Base-by-base conservation (phyloP, 2,329 filamentous ascomycete genomes). In the Beauveria brongniartii region DNA sequence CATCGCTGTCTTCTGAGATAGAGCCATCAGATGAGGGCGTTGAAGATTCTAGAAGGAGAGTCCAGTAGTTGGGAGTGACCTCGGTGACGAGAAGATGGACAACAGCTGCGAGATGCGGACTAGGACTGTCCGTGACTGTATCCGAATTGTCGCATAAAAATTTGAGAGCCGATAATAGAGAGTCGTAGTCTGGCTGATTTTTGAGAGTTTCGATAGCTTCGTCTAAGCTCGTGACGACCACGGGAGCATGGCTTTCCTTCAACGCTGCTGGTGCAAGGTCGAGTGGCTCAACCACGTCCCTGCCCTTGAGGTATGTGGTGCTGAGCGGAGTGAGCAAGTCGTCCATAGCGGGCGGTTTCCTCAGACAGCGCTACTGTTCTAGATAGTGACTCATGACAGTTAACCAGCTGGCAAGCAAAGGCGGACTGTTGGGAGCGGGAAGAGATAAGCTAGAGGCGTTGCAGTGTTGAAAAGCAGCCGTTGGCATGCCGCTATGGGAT, bases 41-140 rank as follows among this genome's bases (percentile, higher is more conserved):
- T 30, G 70, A 34, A n/a, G 74, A 75, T 61, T 82, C 80, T 43
- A 78, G 74, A 18, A 93, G 69, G 9, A 84, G 68, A 3, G 78
- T 70, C 93, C 94, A 97, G 73, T 93, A 96, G 69, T 92, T 90
- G 1, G 90, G 89, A 8, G 91, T 77, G 28, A 89, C 92, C 37
- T 86, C 83, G 18, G 82, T 86, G 62, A 95, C 85, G 41, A 99
- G 75, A 3, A 84, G 76, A 69, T 92, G 87, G 57, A 93, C 78
- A 37, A 97, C 83, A 67, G 92, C 89, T 22, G 91, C 86, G 61
- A 86, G 83, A 63, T 84, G 76, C 1, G 92, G 86, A 37, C 82
- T 82, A 3, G 91, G 87, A 10, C 22, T 52, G 59, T 40, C 47
- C 1, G 40, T 41, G 26, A 52, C 28, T 3, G 62, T 58, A 10